Percentiles rank a stretch among this genome's conserved stretches.
These are phyloP conservation scores for Omphalotus guepiniiformis DNA, from an alignment of 768 basidiomycete species.

Conservation along the genomic window DNA sequence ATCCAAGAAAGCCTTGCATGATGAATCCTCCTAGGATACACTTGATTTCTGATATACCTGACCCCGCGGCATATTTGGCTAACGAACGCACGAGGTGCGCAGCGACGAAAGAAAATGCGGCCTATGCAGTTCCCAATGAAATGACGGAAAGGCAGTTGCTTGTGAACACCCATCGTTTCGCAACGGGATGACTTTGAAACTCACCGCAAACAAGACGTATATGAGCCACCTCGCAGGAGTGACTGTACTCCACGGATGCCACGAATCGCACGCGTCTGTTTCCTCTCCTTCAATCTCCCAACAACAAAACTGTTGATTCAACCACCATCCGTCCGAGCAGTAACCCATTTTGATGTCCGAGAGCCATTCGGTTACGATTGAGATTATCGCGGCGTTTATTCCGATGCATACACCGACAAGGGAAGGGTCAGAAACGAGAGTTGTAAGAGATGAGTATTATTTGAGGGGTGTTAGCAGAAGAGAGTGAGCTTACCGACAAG, in stretches of 20 bases:
- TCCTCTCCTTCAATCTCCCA: constrained; percentile 90
- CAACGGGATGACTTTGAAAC: constrained; percentile 34
- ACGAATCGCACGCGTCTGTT: constrained; percentile 80
- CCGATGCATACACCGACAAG: constrained; percentile 82
- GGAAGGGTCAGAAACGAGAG: too few species aligned
- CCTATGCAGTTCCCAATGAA: constrained; percentile 40
- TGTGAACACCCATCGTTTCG: too few species aligned
- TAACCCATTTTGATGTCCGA: constrained; percentile 98
- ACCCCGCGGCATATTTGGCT: constrained; percentile 95
- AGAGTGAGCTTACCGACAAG: constrained; percentile 70
- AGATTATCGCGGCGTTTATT: constrained; percentile 89
- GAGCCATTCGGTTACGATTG: constrained; percentile 95
- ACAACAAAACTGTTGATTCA: constrained; percentile 97
- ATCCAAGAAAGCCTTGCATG: constrained; percentile 92
- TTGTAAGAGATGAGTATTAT: too few species aligned
- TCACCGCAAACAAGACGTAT: constrained; percentile 86
- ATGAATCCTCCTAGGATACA: constrained; percentile 96
- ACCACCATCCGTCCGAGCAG: constrained; percentile 96
- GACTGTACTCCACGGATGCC: constrained; percentile 85
- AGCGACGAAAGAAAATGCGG: constrained; percentile 77
- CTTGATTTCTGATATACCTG: constrained; percentile 98
- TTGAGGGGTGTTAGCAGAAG: too few species aligned
- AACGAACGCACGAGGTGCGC: constrained; percentile 85
- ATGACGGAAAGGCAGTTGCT: neutral
- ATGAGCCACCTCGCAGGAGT: constrained; percentile 72